These are phyloP conservation scores for Tolypocladium ovalisporum DNA, from an alignment of 2,329 filamentous ascomycete species.

Conservation along the genomic window DNA sequence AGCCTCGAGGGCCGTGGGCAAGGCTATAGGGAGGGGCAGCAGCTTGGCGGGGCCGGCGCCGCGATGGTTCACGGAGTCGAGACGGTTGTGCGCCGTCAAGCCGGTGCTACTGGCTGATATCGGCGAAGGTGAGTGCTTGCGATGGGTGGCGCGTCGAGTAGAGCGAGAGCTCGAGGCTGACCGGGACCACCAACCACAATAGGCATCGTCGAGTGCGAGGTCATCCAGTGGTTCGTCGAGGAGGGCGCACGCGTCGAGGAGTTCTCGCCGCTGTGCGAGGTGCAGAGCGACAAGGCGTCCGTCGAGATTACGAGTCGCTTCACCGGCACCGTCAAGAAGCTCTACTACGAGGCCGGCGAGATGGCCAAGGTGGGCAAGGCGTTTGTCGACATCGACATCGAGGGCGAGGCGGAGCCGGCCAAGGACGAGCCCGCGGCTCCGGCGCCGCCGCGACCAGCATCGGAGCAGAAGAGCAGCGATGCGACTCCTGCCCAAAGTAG, in stretches of 20 bases:
- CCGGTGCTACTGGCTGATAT: constrained; percentile 78
- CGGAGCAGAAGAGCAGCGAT: background rate
- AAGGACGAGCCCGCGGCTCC: constrained; percentile 17
- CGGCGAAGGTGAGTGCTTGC: constrained; percentile 56
- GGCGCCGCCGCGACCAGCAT: constrained; percentile 3
- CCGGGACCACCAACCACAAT: background rate
- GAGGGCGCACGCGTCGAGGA: constrained; percentile 92
- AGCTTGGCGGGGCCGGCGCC: constrained; percentile 17
- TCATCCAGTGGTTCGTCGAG: constrained; percentile 99
- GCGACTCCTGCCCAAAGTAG: background rate
- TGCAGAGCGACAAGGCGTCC: constrained; percentile 92
- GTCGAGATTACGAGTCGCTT: constrained; percentile 92
- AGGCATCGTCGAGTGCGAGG: constrained; percentile 97
- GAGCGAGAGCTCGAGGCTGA: constrained; percentile 1
- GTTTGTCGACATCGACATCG: constrained; percentile 89
- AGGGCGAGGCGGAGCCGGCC: constrained; percentile 38
- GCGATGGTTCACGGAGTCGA: constrained; percentile 41
- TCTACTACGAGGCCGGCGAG: constrained; percentile 91
- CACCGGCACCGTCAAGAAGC: constrained; percentile 87
- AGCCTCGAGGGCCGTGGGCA: constrained; percentile 28
- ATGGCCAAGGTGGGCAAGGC: constrained; percentile 94
- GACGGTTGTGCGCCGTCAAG: constrained; percentile 49
- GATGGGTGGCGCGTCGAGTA: background rate
- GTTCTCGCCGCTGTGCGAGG: constrained; percentile 95
- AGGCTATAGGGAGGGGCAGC: constrained; percentile 16